Evolutionary conservation across 768 basidiomycete genomes (phyloP).

Genomic region (Phlegmacium glaucopus): DNA sequence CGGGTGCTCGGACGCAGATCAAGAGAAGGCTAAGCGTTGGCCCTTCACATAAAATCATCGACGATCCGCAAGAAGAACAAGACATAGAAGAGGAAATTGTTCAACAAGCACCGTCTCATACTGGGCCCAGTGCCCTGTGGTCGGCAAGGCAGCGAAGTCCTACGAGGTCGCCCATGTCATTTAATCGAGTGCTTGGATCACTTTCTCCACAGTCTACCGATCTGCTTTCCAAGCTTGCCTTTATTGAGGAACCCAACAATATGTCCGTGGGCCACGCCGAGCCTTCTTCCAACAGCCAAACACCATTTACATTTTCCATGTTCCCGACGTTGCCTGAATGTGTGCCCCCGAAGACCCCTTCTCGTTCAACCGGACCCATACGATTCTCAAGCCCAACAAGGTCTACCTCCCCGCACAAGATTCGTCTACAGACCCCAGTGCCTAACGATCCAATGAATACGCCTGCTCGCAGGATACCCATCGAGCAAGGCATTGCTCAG

Average conservation of each 20-base stretch:
- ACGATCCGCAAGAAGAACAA: conserved; percentile 19
- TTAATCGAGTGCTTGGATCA: conserved; percentile 45
- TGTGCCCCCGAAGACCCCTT: conserved; percentile 16
- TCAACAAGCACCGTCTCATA: conserved; percentile 12
- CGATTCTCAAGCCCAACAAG: conserved; percentile 25
- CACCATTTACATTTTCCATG: conserved; percentile 26
- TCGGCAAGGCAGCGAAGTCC: conserved; percentile 16
- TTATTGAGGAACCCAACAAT: conserved; percentile 7
- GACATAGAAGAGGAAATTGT: conserved; percentile 12
- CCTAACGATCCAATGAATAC: conserved; percentile 43
- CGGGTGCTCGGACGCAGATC: conserved; percentile 18
- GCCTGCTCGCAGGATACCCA: conserved; percentile 63
- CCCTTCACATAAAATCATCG: conserved; percentile 13
- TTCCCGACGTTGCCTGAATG: conserved; percentile 22
- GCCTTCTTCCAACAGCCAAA: conserved; percentile 4
- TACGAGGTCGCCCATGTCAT: conserved; percentile 16
- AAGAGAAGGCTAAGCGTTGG: conserved; percentile 13
- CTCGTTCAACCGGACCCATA: conserved; percentile 17
- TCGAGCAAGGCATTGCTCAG: conserved; percentile 46
- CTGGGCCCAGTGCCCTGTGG: conserved; percentile 1
- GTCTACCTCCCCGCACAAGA: conserved; percentile 26
- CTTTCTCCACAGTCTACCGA: conserved; percentile 56
- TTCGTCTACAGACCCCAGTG: conserved; percentile 23
- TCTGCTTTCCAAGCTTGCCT: conserved; percentile 21
- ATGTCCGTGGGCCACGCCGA: conserved; percentile 6